Conservation (phyloP, 495 filamentous ascomycete species). For the Penicillium coffeae region DNA sequence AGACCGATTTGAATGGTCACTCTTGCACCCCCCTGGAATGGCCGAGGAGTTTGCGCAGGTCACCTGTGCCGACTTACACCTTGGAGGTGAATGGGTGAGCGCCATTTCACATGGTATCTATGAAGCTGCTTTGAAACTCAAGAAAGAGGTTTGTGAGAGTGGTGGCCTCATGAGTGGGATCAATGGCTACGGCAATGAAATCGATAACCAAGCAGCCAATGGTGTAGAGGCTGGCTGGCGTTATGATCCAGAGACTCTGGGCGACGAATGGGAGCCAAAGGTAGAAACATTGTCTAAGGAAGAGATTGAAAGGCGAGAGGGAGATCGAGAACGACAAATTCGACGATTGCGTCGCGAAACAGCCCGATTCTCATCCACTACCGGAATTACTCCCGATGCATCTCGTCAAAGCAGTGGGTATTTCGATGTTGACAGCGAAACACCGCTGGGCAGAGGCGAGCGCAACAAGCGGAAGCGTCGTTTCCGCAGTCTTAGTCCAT, state of each 20-base stretch:
- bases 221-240: conserved; percentile 83
- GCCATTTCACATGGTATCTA: conserved; percentile 96
- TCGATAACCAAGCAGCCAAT: conserved; percentile 85
- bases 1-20: conserved; percentile 98
- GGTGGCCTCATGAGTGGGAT: conserved; percentile 72
- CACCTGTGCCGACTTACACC: conserved; percentile 86
- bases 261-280: conserved; percentile 91
- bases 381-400: conserved; percentile 65
- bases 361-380: conserved; percentile 80
- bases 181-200: conserved; percentile 67
- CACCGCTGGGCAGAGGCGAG: conserved; percentile 80
- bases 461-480: conserved; percentile 89
- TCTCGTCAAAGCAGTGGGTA: conserved; percentile 55
- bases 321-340: conserved; percentile 88
- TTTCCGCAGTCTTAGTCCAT: conserved; percentile 82
- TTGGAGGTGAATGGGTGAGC: conserved; percentile 89
- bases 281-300: conserved; percentile 87
- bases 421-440: conserved; percentile 59
- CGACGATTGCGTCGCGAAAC: conserved; percentile 84
- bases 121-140: conserved; percentile 85
- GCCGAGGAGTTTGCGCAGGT: conserved; percentile 89
- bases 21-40: conserved; percentile 85
- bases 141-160: conserved; percentile 93
- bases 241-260: conserved; percentile 85
- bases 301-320: conserved; percentile 96